Conservation (phyloP, 768 basidiomycete genomes). For the Tulasnella sp. region DNA sequence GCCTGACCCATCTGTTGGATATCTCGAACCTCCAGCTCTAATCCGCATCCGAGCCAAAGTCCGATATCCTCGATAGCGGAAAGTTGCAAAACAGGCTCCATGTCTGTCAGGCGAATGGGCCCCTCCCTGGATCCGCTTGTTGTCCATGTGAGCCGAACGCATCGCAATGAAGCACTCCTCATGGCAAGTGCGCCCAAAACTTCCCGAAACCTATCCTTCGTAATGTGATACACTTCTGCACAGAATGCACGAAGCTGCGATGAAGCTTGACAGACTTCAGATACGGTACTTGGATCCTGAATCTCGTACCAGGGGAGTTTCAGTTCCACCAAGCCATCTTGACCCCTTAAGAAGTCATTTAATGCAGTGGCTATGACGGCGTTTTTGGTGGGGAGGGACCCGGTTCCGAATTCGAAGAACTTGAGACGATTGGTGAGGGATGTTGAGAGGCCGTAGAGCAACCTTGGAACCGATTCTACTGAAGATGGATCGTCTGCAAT, state of each 20-base stretch:
- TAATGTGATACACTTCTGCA: not conserved
- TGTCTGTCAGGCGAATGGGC: not conserved
- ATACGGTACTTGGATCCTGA: not conserved
- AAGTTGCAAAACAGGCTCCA: not conserved
- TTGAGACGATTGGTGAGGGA: not conserved
- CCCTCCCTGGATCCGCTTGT: not conserved
- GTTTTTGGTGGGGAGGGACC: not conserved
- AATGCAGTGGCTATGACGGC: not conserved
- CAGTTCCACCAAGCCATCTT: not conserved
- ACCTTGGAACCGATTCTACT: not conserved
- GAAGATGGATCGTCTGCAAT: not conserved
- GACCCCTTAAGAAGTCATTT: not conserved
- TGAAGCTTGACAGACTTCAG: not conserved
- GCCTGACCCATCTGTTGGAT: slow-evolving; percentile 2
- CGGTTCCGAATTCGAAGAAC: not conserved
- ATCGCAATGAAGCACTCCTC: not conserved
- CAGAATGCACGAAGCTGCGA: not conserved
- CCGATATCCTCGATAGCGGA: not conserved
- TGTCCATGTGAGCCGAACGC: not conserved
- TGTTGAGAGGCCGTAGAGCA: not conserved
- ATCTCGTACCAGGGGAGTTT: not conserved
- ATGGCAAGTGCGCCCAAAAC: not conserved
- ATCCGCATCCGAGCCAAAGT: not conserved
- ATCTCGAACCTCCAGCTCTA: not conserved
- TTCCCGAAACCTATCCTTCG: not conserved